phyloP scores from a whole-genome alignment of 495 filamentous ascomycete genomes.

The Trichoderma asperelloides region DNA sequence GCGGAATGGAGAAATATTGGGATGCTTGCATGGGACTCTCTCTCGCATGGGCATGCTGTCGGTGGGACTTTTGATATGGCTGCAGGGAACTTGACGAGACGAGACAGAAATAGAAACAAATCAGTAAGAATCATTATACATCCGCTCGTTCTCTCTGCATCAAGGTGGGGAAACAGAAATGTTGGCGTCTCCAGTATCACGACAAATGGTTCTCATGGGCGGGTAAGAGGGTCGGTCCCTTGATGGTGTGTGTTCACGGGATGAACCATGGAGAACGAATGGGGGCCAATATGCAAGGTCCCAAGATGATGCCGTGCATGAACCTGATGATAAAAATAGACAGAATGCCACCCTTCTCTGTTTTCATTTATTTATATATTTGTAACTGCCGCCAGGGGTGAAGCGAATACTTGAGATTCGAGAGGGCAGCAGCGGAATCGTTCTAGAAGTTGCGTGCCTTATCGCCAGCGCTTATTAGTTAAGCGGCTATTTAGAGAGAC shows the following conservation, averaged over 20 bases:
- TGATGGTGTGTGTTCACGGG: not conserved
- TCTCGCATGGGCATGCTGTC: not conserved
- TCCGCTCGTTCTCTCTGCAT: not conserved
- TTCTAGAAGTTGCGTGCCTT: not conserved
- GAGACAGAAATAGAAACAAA: not conserved
- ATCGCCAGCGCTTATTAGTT: slow-evolving; percentile 1
- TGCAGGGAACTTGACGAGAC: not conserved
- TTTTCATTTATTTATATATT: not conserved
- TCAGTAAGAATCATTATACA: not conserved
- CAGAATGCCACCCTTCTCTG: not conserved
- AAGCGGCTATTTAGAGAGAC: not conserved
- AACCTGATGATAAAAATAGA: slow-evolving; percentile 2
- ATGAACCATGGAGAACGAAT: not conserved
- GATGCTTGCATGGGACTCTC: not conserved
- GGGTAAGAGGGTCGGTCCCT: not conserved
- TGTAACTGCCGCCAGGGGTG: not conserved
- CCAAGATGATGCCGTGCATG: not conserved
- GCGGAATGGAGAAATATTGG: not conserved
- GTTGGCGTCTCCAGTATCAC: not conserved
- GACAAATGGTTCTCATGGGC: not conserved
- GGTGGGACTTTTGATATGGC: not conserved
- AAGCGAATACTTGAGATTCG: not conserved
- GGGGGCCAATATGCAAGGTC: slow-evolving; percentile 3
- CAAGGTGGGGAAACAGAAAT: not conserved
- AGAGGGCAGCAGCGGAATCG: not conserved